Evolutionary conservation across 2,329 filamentous ascomycete genomes (phyloP).

Genomic region (Calonectria pseudoreteaudii): DNA sequence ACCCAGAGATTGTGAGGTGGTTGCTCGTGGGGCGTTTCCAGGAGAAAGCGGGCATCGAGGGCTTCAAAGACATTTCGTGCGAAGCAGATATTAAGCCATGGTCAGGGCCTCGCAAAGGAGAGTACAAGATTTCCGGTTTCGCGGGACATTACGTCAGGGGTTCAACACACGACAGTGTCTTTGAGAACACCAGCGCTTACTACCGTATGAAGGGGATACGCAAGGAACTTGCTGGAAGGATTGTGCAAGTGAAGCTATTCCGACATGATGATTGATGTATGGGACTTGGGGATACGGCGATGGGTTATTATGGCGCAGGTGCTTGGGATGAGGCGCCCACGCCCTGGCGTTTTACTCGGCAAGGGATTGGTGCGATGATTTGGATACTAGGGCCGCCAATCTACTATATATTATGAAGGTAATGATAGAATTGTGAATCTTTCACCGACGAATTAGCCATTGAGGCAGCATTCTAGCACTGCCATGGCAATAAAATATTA

Average conservation of each 20-base stretch:
- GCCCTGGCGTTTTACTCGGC: background rate
- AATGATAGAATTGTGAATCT: background rate
- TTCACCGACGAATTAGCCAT: background rate
- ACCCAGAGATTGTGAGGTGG: slow-evolving; percentile 35
- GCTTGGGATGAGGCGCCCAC: background rate
- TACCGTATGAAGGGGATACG: slow-evolving; percentile 12
- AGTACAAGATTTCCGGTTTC: slow-evolving; percentile 22
- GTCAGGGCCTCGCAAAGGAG: slow-evolving; percentile 32
- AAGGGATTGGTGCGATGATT: background rate
- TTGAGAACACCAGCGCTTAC: background rate
- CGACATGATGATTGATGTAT: background rate
- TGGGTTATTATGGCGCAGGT: background rate
- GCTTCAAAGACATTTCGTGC: background rate
- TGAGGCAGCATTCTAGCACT: background rate
- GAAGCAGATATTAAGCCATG: slow-evolving; percentile 19
- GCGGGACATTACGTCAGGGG: slow-evolving; percentile 4
- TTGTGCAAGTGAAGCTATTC: slow-evolving; percentile 29
- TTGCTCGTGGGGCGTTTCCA: slow-evolving; percentile 32
- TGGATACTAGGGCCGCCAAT: background rate
- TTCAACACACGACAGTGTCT: slow-evolving; percentile 2
- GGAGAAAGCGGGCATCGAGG: slow-evolving; percentile 24
- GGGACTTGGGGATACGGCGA: background rate
- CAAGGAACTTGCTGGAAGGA: slow-evolving; percentile 5
- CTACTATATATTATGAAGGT: background rate
- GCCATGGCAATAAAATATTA: background rate